Percentiles rank a stretch among this genome's conserved stretches.
Conservation (phyloP, 805 yeast species). For the Starmerella kuoi region DNA sequence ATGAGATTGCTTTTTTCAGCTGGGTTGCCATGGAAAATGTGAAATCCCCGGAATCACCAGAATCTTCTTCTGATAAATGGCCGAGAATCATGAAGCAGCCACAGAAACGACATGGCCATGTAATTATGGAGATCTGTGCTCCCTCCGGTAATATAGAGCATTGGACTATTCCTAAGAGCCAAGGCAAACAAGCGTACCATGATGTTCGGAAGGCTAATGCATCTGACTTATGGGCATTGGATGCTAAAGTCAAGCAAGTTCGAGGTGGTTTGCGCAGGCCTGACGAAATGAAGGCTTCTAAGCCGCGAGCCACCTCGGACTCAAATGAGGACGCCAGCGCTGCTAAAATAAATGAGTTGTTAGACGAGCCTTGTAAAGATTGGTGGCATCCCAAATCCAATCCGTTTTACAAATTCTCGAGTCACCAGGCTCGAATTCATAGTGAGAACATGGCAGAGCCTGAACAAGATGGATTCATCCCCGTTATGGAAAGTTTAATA, state of each 20-base stretch:
- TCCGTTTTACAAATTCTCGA: conserved; percentile 9
- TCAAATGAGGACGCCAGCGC: neutral
- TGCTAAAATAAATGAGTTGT: neutral
- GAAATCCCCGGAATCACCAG: conserved; percentile 17
- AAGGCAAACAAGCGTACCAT: conserved; percentile 61
- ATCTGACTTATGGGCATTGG: conserved; percentile 82
- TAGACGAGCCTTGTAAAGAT: conserved; percentile 4
- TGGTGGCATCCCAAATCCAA: conserved; percentile 12
- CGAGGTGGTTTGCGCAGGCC: conserved; percentile 24
- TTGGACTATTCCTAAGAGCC: conserved; percentile 76
- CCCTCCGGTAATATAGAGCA: conserved; percentile 69
- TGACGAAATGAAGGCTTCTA: neutral
- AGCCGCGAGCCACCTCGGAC: neutral
- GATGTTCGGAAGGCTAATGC: conserved; percentile 78
- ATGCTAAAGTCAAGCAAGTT: conserved; percentile 40
- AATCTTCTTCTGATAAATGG: conserved; percentile 33
- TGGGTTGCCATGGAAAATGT: conserved; percentile 52
- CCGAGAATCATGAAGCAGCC: conserved; percentile 64
- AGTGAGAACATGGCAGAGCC: conserved; percentile 7
- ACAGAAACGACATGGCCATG: conserved; percentile 68
- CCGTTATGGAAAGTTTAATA: conserved; percentile 9
- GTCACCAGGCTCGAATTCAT: conserved; percentile 12
- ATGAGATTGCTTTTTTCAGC: conserved; percentile 59
- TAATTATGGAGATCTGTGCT: conserved; percentile 64
- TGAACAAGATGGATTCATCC: conserved; percentile 6